These are phyloP conservation scores for Chlamydomonas sp. DNA, from an alignment of 139 green algal genomes.

Conservation along the genomic window DNA sequence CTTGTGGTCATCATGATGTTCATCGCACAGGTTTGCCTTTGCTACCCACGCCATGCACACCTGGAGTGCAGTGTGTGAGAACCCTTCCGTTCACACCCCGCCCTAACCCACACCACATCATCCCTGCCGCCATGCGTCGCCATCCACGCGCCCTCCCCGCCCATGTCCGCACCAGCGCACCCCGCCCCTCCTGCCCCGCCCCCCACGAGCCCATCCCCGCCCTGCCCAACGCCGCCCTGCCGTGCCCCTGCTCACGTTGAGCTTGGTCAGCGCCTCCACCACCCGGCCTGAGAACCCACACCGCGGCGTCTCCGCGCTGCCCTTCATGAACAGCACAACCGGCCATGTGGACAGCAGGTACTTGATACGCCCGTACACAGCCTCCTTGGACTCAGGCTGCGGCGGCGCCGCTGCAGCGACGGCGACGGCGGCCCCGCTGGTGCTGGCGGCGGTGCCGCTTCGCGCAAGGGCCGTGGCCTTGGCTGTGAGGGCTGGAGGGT, in stretches of 20 bases:
- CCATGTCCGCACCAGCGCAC: no score
- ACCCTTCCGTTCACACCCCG: no score
- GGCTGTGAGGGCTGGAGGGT: conserved; percentile 67
- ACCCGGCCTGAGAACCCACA: conserved; percentile 91
- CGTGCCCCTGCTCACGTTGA: not conserved
- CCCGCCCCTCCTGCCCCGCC: conserved; percentile 66
- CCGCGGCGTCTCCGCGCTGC: conserved; percentile 71
- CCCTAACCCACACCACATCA: no score
- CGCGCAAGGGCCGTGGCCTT: conserved; percentile 56
- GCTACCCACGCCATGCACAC: no score
- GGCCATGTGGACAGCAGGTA: conserved; percentile 57
- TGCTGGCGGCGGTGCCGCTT: conserved; percentile 5
- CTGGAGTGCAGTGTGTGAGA: no score
- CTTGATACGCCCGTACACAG: conserved; percentile 64
- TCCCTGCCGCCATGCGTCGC: no score
- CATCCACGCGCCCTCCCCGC: no score
- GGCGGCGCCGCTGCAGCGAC: not conserved
- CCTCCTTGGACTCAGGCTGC: not conserved
- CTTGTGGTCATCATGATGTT: no score
- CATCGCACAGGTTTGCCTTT: no score
- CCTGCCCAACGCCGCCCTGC: no score
- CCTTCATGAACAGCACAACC: conserved; percentile 93
- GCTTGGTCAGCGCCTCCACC: conserved; percentile 68
- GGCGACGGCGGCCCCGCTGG: not conserved
- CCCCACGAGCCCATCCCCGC: conserved; percentile 57